Base-by-base conservation (phyloP, 345 rosid genomes). In the Microcos paniculata region DNA sequence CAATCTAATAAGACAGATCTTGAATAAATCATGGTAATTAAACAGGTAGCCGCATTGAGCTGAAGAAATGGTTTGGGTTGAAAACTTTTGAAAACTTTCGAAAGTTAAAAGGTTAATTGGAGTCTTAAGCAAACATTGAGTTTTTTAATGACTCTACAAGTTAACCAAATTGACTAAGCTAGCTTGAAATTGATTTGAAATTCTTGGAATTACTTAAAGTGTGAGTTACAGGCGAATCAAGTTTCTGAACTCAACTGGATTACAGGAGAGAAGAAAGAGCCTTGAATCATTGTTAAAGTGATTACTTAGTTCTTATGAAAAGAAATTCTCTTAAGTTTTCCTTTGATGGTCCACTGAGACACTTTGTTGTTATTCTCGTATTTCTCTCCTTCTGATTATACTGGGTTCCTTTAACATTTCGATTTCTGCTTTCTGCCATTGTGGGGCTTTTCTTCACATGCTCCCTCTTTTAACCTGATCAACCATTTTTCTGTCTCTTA, bases 381-480 rank as follows among this genome's bases (percentile, higher is more conserved):
- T 38, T 66, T 55, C 53, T 26, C 19, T 9, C 0, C 51, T 26
- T 15, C 24, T 23, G 24, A 35, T 62, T 49, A 55, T 30, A n/a
- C 23, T 12, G 23, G 23, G 49, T 56, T 46, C 15, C 48, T 19
- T 63, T 26, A 14, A 4, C 4, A 68, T 26, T 48, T 59, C 64
- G 40, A 55, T 30, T 68, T 31, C 13, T 43, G 76, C 59, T 73
- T 72, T 62, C 43, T 56, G 48, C 57, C 40, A 49, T 57, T 64
- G 73, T 70, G 68, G 81, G 81, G 65, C 62, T 74, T 49, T 74
- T 30, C 57, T 66, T 73, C 78, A 79, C 78, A 74, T 74, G 71
- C 65, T 45, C 21, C 40, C 56, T 73, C 52, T 78, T 72, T 67
- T 65, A 51, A 66, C 62, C 76, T 33, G 61, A 72, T 67, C 33